Evolutionary conservation across 192 early-diverging fungal genomes (phyloP), one percentile per base, ranked within the genome.

Genomic region (Dissophora globulifera): DNA sequence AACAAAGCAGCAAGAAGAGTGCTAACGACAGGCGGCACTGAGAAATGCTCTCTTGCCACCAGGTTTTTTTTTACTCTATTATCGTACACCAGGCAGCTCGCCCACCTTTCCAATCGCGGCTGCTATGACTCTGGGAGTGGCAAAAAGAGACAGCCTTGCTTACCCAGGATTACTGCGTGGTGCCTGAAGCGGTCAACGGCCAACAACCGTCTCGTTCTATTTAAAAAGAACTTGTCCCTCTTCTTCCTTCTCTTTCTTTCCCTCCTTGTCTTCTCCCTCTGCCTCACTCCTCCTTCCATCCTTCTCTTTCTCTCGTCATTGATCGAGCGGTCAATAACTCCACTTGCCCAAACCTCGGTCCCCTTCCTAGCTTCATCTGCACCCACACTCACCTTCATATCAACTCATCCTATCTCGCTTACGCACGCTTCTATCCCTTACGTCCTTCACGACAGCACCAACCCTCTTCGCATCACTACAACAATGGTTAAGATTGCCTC

Each of bases 401-500:
- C 38, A 40, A 10, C 38, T 40, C 38, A 7, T 40, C 13, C 38
- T 13, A 7, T 40, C 38, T 13, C 38, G 7, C 38, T 13, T 40
- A 7, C 38, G 13, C 38, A 40, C 38, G 38, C 38, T 40, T 7
- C 38, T 40, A 40, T 13, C 8, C 38, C 7, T 40, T 13, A 10
- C 38, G 38, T 13, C 43, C 9, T 45, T 45, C 12, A 45, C 43
- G 43, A 40, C 13, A 40, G 38, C 13, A 40, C 26, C 45, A 27
- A 31, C 20, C 19, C 23, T 33, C 29, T 32, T 2, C 23, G 43
- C 30, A n/a, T n/a, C n/a, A n/a, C 33, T 16, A n/a, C 47, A 59
- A 54, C 17, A 52, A 76, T 76, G 63, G 63, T 67, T 29, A 66
- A 67, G 46, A 61, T 76, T 19, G 15, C 61, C 40, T 30, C 58